Conservation (phyloP, 1,139 yeast genomes). For the Pichia sp. region DNA sequence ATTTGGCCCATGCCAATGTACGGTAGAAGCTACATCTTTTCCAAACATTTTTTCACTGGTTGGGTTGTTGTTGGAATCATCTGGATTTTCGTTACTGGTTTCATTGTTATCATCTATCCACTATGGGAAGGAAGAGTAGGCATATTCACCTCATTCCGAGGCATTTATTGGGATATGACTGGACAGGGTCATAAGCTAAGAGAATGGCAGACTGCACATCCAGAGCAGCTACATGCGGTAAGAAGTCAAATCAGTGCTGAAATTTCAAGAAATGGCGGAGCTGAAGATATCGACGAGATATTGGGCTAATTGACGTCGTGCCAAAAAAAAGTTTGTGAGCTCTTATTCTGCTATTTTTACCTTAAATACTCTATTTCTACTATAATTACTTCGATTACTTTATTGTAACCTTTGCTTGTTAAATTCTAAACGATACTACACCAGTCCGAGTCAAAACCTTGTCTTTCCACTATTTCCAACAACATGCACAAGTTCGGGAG, state of each 20-base stretch:
- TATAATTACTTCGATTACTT: not conserved
- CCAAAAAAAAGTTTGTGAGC: not conserved
- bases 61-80: slow-evolving; percentile 75
- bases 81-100: slow-evolving; percentile 48
- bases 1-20: slow-evolving; percentile 91
- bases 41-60: slow-evolving; percentile 71
- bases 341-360: not conserved
- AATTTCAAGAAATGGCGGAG: slow-evolving; percentile 8
- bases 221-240: slow-evolving; percentile 67
- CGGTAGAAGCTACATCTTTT: slow-evolving; percentile 67
- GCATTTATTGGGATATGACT: slow-evolving; percentile 76
- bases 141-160: slow-evolving; percentile 59
- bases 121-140: slow-evolving; percentile 44
- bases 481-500: too few species aligned
- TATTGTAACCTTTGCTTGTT: not conserved
- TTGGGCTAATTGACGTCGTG: not conserved
- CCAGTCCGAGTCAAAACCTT: too few species aligned
- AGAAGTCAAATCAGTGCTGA: slow-evolving; percentile 47
- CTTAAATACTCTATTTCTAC: not conserved
- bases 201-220: slow-evolving; percentile 68
- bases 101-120: slow-evolving; percentile 37
- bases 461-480: too few species aligned
- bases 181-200: slow-evolving; percentile 69
- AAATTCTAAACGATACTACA: not conserved
- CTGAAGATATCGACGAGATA: slow-evolving; percentile 11